Evolutionary conservation across 176 grass and related monocot genomes (phyloP).

Genomic region (Tuctoria greenei): DNA sequence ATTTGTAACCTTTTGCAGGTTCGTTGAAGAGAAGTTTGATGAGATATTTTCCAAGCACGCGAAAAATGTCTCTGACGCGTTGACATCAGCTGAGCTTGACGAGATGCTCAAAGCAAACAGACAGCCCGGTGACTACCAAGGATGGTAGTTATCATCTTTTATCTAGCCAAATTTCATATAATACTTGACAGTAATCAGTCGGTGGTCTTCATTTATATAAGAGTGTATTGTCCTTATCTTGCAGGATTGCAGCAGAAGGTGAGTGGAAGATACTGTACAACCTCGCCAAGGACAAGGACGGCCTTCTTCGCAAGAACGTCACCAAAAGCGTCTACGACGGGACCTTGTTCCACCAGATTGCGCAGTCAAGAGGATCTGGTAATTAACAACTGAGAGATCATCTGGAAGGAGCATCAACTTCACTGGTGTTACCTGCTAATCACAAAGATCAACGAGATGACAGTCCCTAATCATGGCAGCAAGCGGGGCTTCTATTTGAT

Average conservation of each 20-base stretch:
- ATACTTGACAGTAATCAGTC: background rate
- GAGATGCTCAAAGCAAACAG: conserved; percentile 58
- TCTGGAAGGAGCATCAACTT: background rate
- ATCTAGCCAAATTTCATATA: background rate
- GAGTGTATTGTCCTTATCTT: no score
- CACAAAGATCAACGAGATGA: no score
- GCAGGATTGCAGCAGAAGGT: conserved; percentile 42
- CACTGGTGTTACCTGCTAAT: conserved; percentile 20
- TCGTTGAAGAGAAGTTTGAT: conserved; percentile 76
- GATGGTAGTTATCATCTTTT: conserved; percentile 48
- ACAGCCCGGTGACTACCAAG: conserved; percentile 43
- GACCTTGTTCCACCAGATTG: conserved; percentile 56
- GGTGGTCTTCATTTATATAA: background rate
- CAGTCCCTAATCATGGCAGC: conserved; percentile 10
- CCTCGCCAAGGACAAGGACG: conserved; percentile 74
- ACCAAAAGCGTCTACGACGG: conserved; percentile 62
- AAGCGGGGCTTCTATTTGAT: background rate
- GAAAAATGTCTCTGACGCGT: conserved; percentile 47
- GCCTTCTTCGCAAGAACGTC: conserved; percentile 66
- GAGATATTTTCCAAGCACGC: conserved; percentile 72
- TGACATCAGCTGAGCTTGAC: conserved; percentile 59
- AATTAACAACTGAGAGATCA: conserved; percentile 5
- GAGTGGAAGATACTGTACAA: conserved; percentile 70
- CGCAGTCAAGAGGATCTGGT: conserved; percentile 34
- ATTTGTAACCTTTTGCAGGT: conserved; percentile 41